A percentile compares a stretch with the other conserved stretches of the same genome.
Evolutionary conservation across 2,329 filamentous ascomycete genomes (phyloP).

Genomic region (Colletotrichum sp.): DNA sequence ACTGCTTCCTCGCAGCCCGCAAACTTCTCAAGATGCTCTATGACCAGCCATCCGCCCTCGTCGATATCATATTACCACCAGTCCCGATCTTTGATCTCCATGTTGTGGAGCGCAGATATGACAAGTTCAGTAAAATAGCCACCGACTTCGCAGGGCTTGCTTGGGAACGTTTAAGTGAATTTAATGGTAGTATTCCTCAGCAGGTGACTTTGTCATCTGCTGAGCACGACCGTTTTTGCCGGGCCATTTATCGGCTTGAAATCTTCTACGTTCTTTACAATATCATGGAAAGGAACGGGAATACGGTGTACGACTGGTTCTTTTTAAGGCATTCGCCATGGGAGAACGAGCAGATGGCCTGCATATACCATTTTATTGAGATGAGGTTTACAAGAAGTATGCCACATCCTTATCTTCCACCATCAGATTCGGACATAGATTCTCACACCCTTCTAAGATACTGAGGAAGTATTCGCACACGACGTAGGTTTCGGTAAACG

Average conservation of each 20-base stretch:
- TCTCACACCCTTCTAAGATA: too few species aligned
- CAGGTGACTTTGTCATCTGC: not conserved
- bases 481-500: not conserved
- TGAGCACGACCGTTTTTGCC: not conserved
- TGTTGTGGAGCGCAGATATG: not conserved
- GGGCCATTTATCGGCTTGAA: not conserved
- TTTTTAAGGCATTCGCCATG: not conserved
- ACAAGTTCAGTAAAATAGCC: fast-evolving
- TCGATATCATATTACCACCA: fast-evolving
- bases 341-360: not conserved
- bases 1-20: not conserved
- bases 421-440: not conserved
- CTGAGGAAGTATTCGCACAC: not conserved
- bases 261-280: not conserved
- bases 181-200: fast-evolving
- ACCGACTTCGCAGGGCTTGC: not conserved
- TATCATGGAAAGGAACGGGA: too few species aligned
- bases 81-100: not conserved
- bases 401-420: fast-evolving
- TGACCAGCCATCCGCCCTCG: fast-evolving
- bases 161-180: not conserved
- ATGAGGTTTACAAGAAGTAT: fast-evolving
- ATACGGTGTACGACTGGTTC: not conserved
- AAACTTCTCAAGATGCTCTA: not conserved
- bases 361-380: not conserved